phyloP scores from a whole-genome alignment of 495 filamentous ascomycete species.

The Elasticomyces elasticus region DNA sequence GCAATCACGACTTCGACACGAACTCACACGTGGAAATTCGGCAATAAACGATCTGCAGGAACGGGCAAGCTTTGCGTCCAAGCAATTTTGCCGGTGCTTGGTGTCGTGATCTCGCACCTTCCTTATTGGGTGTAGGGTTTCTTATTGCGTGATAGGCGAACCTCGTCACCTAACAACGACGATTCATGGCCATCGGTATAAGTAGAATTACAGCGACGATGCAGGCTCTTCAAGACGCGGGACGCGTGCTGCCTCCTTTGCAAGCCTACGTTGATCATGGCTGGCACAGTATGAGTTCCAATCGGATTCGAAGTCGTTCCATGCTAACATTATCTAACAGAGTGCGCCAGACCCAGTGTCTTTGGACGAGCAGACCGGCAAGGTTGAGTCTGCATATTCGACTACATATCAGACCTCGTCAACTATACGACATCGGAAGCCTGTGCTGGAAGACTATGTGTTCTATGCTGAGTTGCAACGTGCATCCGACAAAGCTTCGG shows the following conservation, averaged over 20 bases:
- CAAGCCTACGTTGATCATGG: neutral
- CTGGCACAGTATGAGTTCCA: neutral
- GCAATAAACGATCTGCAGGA: too few species aligned
- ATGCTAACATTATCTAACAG: conserved; percentile 3
- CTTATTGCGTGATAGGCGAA: neutral
- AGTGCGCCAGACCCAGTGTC: conserved; percentile 1
- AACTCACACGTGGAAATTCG: too few species aligned
- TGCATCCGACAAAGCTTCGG: conserved; percentile 29
- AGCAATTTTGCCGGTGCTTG: too few species aligned
- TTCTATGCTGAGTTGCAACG: conserved; percentile 41
- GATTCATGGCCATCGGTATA: neutral
- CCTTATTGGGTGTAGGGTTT: too few species aligned
- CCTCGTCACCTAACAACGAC: neutral
- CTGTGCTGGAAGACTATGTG: conserved; percentile 40
- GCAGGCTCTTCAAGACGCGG: neutral
- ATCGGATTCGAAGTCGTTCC: neutral
- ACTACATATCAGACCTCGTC: neutral
- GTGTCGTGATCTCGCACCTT: too few species aligned
- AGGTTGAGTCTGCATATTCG: conserved; percentile 9
- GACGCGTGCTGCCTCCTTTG: neutral
- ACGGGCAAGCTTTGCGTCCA: too few species aligned
- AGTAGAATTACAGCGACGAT: neutral
- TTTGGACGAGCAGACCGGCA: conserved; percentile 14
- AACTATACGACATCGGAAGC: neutral
- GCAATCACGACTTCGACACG: too few species aligned